Percentiles rank a stretch among this genome's conserved stretches.
Evolutionary conservation across 176 grass and related monocot genomes (phyloP).

Genomic region (Hordeum vulgare): DNA sequence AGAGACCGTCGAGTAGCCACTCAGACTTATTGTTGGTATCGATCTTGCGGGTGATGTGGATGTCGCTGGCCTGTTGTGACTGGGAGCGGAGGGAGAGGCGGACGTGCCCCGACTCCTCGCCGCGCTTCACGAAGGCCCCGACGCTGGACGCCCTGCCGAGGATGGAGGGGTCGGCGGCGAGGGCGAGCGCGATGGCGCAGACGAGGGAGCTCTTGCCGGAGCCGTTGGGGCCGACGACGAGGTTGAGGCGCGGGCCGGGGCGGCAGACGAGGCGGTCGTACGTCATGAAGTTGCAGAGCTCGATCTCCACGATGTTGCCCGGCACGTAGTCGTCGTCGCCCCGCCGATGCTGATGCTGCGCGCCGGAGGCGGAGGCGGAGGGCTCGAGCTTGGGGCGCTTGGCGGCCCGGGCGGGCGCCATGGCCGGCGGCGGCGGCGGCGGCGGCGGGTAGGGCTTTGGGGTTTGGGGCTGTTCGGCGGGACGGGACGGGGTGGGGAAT

Average conservation of each 20-base stretch:
- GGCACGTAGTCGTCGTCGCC: conserved; percentile 86
- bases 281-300: conserved; percentile 92
- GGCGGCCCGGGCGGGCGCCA: conserved; percentile 42
- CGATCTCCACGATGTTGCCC: conserved; percentile 90
- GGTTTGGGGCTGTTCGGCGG: neutral
- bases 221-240: conserved; percentile 85
- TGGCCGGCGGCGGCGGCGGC: conserved; percentile 16
- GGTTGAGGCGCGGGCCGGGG: conserved; percentile 77
- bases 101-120: conserved; percentile 69
- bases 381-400: conserved; percentile 48
- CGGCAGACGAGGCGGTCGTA: conserved; percentile 70
- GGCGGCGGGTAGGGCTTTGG: neutral
- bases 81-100: conserved; percentile 71
- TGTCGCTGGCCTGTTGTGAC: conserved; percentile 28
- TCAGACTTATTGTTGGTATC: conserved; percentile 81
- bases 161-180: conserved; percentile 58
- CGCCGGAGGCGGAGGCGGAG: neutral
- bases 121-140: conserved; percentile 76
- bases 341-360: conserved; percentile 29
- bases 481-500: neutral
- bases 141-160: conserved; percentile 81
- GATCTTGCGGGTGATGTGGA: conserved; percentile 75
- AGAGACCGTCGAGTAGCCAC: conserved; percentile 77
- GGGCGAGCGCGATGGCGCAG: conserved; percentile 77
- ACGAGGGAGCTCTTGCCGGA: conserved; percentile 93